Evolutionary conservation across 495 filamentous ascomycete genomes (phyloP).

Genomic region (Aspergillus biplanus): DNA sequence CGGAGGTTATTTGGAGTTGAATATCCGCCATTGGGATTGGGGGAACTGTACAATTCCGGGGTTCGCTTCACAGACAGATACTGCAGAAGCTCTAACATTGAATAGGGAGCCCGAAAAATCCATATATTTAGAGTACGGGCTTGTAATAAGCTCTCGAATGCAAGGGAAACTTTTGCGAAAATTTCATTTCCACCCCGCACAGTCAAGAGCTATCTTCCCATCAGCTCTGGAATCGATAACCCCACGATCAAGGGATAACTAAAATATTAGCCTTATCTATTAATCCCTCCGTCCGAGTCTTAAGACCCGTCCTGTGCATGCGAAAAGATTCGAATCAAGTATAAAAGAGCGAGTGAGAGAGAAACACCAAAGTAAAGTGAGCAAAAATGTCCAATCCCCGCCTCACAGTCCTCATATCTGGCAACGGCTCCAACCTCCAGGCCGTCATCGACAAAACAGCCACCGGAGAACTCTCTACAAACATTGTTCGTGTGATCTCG

Average conservation of each 20-base stretch:
- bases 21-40: not conserved
- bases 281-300: no score
- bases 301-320: no score
- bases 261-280: no score
- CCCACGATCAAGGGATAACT: no score
- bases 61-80: not conserved
- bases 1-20: not conserved
- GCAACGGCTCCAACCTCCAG: constrained; percentile 86
- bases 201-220: not conserved
- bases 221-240: no score
- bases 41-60: not conserved
- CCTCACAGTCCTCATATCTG: constrained; percentile 73
- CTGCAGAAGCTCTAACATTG: not conserved
- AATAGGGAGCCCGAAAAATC: not conserved
- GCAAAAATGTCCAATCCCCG: constrained; percentile 42
- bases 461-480: constrained; percentile 57
- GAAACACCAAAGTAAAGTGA: constrained; percentile 2
- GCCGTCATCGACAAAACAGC: constrained; percentile 79
- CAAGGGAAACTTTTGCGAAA: not conserved
- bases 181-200: not conserved
- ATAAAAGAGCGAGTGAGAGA: not conserved
- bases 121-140: not conserved
- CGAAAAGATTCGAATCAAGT: not conserved
- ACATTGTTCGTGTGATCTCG: constrained; percentile 77
- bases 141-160: not conserved